Evolutionary conservation across 2,329 filamentous ascomycete species (phyloP).

Genomic region (Fusarium sp.): DNA sequence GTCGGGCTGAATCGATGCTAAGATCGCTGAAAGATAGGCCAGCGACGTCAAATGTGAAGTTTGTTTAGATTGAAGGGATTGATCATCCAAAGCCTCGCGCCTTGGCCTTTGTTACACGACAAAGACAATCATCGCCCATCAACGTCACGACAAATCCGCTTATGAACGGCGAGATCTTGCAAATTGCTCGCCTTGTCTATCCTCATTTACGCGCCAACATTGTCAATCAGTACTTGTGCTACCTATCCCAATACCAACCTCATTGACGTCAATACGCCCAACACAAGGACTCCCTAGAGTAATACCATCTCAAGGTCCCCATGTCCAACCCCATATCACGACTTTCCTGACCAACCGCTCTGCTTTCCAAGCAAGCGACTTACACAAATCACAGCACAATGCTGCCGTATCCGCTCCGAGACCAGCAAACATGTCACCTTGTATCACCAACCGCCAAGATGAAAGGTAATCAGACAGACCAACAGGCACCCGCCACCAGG

Average conservation of each 20-base stretch:
- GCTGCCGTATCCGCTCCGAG: conserved; percentile 13
- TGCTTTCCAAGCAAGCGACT: conserved; percentile 27
- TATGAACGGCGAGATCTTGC: neutral
- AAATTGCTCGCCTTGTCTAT: conserved; percentile 23
- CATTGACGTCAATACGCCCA: conserved; percentile 21
- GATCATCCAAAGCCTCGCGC: conserved; percentile 35
- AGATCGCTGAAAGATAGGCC: conserved; percentile 9
- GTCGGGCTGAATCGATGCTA: conserved; percentile 8
- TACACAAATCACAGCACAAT: conserved; percentile 20
- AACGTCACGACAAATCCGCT: conserved; percentile 2
- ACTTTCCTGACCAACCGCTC: conserved; percentile 20
- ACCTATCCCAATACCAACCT: conserved; percentile 6
- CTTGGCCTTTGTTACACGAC: conserved; percentile 13
- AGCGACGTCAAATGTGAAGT: neutral
- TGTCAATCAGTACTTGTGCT: neutral
- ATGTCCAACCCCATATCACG: neutral
- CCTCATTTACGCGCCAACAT: neutral
- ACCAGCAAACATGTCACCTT: conserved; percentile 21
- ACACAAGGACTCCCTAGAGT: conserved; percentile 11
- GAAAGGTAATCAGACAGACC: conserved; percentile 9
- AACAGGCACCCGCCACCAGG: conserved; percentile 1
- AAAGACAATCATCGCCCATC: conserved; percentile 18
- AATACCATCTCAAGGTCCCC: conserved; percentile 2
- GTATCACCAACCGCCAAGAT: conserved; percentile 12
- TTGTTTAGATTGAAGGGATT: conserved; percentile 16